Base-by-base conservation (phyloP, 2,329 filamentous ascomycete genomes). In the Berkeleyomyces basicola region DNA sequence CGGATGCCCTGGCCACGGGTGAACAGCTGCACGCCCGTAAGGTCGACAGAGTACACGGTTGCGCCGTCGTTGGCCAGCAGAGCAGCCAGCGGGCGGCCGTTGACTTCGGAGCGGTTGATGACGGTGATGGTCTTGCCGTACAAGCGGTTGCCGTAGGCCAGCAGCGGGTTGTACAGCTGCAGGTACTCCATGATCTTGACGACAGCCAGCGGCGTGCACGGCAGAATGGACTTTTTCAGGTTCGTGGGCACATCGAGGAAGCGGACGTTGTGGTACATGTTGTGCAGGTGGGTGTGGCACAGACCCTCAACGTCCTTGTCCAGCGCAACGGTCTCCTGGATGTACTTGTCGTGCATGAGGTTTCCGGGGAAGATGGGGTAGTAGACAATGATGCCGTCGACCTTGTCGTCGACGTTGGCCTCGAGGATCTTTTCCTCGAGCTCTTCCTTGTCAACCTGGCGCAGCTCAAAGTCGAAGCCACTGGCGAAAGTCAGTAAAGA, bases 211-310 rank as follows among this genome's bases (percentile, higher is more conserved):
- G 93, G 93, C 2, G 93, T 99, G 79, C 93, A 99, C 4, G 93
- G 93, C 61, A 99, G 78, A 67, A 97, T 89, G 58, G 87, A 95
- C 78, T 99, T 97, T 73, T 89, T 88, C 64, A 78, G 79, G 73
- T 90, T 88, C 51, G 79, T 74, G 3, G 86, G 86, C 33, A 84
- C 78, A 74, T 99, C 93, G 63, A 99, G 80, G 77, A 91, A 97
- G 67, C 93, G 89, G 69, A 95, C 83, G 77, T 99, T 99, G 78
- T 96, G 88, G 77, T 97, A 99, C 91, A 99, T 96, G 81, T 99
- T 99, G 82, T 92, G 91, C 71, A 97, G 87, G 76, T 97, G 91
- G 71, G 85, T 86, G 75, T 96, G 92, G 69, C 87, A 90, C 64
- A 99, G 83, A 43, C 93, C 93, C 74, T 99, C 93, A 67, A 99